Evolutionary conservation across 2,329 filamentous ascomycete species (phyloP).

Genomic region (Tolypocladium tundrense): DNA sequence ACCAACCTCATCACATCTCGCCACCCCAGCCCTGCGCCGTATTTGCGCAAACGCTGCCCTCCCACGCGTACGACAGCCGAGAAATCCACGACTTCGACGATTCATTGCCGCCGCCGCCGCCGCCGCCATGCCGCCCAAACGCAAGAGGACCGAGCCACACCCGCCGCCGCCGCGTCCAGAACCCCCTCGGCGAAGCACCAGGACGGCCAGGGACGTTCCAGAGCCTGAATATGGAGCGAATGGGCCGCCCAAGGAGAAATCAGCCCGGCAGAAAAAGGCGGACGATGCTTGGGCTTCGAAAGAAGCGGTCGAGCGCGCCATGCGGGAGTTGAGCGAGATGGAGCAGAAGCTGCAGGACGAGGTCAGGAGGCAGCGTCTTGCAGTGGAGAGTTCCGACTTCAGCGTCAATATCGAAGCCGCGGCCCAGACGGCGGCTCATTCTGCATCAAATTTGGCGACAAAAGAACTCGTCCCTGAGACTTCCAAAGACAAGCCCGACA

Average conservation of each 20-base stretch:
- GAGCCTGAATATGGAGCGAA: background rate
- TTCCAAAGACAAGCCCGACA: background rate
- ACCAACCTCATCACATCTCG: background rate
- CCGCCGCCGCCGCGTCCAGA: conserved; percentile 10
- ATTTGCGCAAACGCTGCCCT: background rate
- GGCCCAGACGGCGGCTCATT: background rate
- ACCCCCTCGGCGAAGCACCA: conserved; percentile 15
- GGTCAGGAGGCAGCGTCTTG: conserved; percentile 34
- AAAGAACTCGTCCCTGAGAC: background rate
- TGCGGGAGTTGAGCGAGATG: conserved; percentile 38
- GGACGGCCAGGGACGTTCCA: conserved; percentile 6
- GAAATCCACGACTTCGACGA: background rate
- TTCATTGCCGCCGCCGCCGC: background rate
- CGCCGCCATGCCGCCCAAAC: conserved; percentile 25
- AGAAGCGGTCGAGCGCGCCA: conserved; percentile 26
- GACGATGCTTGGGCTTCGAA: conserved; percentile 1
- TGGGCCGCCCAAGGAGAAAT: background rate
- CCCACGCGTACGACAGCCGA: background rate
- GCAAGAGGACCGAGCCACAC: conserved; percentile 21
- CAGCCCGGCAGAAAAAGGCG: background rate
- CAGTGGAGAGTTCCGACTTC: conserved; percentile 31
- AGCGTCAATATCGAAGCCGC: background rate
- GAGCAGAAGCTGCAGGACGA: conserved; percentile 33
- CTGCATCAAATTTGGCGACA: background rate
- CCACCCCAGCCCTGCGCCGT: background rate